phyloP scores from a whole-genome alignment of 2,329 filamentous ascomycete genomes.

The Biscogniauxia sp. region DNA sequence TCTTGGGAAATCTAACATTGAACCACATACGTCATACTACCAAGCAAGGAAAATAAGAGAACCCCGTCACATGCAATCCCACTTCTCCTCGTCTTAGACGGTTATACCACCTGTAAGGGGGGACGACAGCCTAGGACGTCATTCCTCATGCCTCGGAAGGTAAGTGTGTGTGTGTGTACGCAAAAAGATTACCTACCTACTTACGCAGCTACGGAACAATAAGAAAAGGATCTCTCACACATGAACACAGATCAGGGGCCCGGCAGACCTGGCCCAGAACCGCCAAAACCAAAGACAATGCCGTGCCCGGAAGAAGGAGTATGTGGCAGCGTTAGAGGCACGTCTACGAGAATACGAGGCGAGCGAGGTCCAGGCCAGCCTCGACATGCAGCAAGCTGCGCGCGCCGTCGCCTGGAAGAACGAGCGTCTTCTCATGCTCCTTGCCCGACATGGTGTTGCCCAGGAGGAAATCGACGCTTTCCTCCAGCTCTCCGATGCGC shows the following conservation, averaged over 20 bases:
- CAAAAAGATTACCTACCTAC: background rate
- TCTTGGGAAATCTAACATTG: too few species aligned
- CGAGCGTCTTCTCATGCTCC: slow-evolving; percentile 41
- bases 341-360: slow-evolving; percentile 47
- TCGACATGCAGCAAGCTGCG: slow-evolving; percentile 54
- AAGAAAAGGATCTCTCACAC: background rate
- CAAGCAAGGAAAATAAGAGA: too few species aligned
- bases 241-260: slow-evolving; percentile 16
- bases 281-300: slow-evolving; percentile 54
- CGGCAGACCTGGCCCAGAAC: slow-evolving; percentile 20
- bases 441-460: slow-evolving; percentile 39
- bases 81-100: too few species aligned
- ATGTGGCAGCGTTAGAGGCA: slow-evolving; percentile 46
- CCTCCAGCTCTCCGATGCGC: slow-evolving; percentile 19
- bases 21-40: too few species aligned
- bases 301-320: slow-evolving; percentile 49
- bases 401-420: slow-evolving; percentile 50
- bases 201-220: background rate
- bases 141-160: background rate
- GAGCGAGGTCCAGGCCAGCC: slow-evolving; percentile 46
- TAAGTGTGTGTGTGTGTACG: background rate
- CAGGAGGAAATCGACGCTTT: slow-evolving; percentile 41
- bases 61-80: too few species aligned
- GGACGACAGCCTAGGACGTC: background rate
- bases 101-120: too few species aligned